Evolutionary conservation across 805 yeast species (phyloP), one percentile per base, ranked within the genome.

Genomic region (Hanseniaspora meyeri): DNA sequence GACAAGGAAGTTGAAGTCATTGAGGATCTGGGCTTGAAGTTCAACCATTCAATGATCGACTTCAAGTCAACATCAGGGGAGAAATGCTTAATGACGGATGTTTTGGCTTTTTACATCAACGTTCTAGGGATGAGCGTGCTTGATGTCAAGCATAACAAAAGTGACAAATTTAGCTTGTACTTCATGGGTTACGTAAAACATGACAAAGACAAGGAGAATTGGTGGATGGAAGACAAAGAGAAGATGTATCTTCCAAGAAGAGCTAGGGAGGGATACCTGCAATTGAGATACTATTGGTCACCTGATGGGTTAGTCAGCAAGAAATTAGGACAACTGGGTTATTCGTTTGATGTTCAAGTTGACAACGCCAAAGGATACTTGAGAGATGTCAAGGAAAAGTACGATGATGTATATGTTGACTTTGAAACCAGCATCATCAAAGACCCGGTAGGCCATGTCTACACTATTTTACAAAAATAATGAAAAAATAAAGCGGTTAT

Each of bases 41-140:
- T 90, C 70, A 90, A 91, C 72, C 97, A 91, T 71, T 72, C 93
- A 6, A 91, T 91, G 98, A 79, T 91, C 62, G 88, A 93, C 12
- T 29, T 17, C 31, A 87, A 83, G 70, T 8, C 14, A 9, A 43
- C 20, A 3, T 29, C 20, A 1, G 16, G 27, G 5, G 20, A 29
- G 4, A 29, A 7, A 6, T 12, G 19, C 3, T 96, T 90, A 70
- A 87, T 93, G 11, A 71, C 73, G 49, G 77, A 75, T 60, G 82
- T 96, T 1, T 71, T 93, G 59, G 79, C 79, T 32, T 91, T 91
- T 68, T 91, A 91, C 74, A 75, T 76, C 56, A 81, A 84, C 47
- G 81, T 81, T 16, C 74, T 93, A 49, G 98, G 98, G 27, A 79
- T 93, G 87, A 81, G 82, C 62, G 65, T 91, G 47, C 71, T 83